These are phyloP conservation scores for Kwoniella shandongensis DNA, from an alignment of 768 basidiomycete genomes.

Conservation along the genomic window DNA sequence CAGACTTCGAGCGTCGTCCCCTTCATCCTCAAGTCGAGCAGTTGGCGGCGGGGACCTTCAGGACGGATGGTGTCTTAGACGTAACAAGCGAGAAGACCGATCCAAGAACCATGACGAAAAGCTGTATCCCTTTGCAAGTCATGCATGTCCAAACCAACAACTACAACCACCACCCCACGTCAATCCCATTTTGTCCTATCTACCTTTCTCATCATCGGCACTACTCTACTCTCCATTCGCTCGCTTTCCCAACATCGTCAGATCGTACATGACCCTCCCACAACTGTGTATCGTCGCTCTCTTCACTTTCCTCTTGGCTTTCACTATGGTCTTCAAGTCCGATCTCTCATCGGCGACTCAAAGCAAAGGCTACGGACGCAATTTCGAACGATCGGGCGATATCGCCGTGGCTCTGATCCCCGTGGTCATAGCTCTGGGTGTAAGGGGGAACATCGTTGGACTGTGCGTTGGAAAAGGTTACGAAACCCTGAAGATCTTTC, in stretches of 20 bases:
- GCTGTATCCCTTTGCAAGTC: not conserved
- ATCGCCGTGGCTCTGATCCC: slow-evolving; percentile 48
- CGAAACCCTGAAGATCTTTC: slow-evolving; percentile 40
- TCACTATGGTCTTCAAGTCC: slow-evolving; percentile 41
- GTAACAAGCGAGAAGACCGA: not conserved
- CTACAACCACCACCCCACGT: slow-evolving; percentile 42
- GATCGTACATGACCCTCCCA: slow-evolving; percentile 32
- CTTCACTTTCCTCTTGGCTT: slow-evolving; percentile 35
- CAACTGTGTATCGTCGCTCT: slow-evolving; percentile 29
- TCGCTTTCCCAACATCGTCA: slow-evolving; percentile 24
- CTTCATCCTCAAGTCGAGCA: not conserved
- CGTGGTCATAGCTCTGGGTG: slow-evolving; percentile 43
- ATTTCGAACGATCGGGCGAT: slow-evolving; percentile 42
- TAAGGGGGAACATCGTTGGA: slow-evolving; percentile 44
- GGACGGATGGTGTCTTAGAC: slow-evolving; percentile 20
- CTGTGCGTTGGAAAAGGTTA: slow-evolving; percentile 44
- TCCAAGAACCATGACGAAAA: too few relatives aligned
- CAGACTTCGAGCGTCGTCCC: slow-evolving; percentile 40
- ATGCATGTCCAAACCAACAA: slow-evolving; percentile 8
- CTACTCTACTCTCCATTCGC: slow-evolving; percentile 37
- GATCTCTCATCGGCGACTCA: slow-evolving; percentile 27
- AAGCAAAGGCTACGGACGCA: slow-evolving; percentile 33
- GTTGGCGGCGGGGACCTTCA: slow-evolving; percentile 23
- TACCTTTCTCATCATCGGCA: slow-evolving; percentile 29
- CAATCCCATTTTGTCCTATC: slow-evolving; percentile 21